Base-by-base conservation (phyloP, 2,329 filamentous ascomycete genomes). In the Claviceps sp. region DNA sequence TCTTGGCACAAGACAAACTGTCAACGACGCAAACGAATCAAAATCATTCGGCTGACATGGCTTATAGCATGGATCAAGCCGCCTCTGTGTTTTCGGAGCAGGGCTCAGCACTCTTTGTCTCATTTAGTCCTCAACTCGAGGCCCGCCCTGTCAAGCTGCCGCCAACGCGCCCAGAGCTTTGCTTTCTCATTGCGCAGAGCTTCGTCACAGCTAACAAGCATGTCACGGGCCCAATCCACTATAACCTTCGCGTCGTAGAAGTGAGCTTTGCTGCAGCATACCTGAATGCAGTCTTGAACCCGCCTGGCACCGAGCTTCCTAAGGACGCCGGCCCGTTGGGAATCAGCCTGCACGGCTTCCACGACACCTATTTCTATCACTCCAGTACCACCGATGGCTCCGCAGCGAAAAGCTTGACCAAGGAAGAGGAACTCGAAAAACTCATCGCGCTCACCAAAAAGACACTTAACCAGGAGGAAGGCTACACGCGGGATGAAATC, bases 231-330 rank as follows among this genome's bases (percentile, higher is more conserved):
- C 91, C 91, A 0, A 83, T 94, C 56, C 88, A 91, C 75, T 98
- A 97, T 75, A 98, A 98, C 67, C 79, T 98, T 23, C 85, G 93
- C 29, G 93, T 98, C 1, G 93, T 96, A 39, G 93, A 98, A 70
- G 94, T 88, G 71, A 93, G 86, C 50, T 77, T 98, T 36, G 93
- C 93, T 3, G 89, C 93, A 3, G 78, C 77, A 23, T 81, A 79
- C 61, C 73, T 84, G 54, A 74, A 82, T 58, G 77, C 79, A 26
- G 70, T 72, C 26, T 68, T 82, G 53, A 79, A 77, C 64, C 75
- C 78, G 11, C 63, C 73, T 0, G 73, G 72, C 38, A 81, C 79
- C 1, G 66, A 71, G 34, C 79, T 97, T 1, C 83, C 87, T 17
- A 70, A 77, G 52, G 93, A 98, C 66, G 82, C 83, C 4, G 86